phyloP scores from a whole-genome alignment of 169 alveolate genomes.

The Cardiosporidium cionae region DNA sequence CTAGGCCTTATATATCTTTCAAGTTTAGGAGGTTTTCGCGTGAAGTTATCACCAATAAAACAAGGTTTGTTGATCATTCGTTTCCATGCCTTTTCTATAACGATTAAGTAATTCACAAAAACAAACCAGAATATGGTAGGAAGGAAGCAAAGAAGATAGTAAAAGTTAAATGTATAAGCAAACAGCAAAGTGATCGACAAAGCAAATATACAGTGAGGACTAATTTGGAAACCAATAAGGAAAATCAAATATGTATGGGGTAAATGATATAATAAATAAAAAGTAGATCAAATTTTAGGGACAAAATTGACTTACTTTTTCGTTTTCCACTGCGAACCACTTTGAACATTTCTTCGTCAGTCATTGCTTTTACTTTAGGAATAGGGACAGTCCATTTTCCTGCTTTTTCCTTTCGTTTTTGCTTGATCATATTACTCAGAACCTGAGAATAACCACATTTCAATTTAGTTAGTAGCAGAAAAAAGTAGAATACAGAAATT shows the following conservation, averaged over 20 bases:
- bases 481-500: background rate
- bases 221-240: background rate
- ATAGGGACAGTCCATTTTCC: slow-evolving; percentile 99
- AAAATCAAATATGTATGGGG: too few relatives aligned
- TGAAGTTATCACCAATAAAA: slow-evolving; percentile 94
- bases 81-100: slow-evolving; percentile 89
- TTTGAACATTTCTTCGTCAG: slow-evolving; percentile 77
- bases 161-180: too few relatives aligned
- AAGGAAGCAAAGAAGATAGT: background rate
- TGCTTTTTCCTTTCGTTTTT: slow-evolving; percentile 96
- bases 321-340: slow-evolving; percentile 45
- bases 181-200: background rate
- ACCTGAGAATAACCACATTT: too few relatives aligned
- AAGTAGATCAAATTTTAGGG: background rate
- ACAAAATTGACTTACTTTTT: slow-evolving; percentile 32
- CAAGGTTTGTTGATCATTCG: slow-evolving; percentile 95
- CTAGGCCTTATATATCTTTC: slow-evolving; percentile 96
- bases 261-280: background rate
- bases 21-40: slow-evolving; percentile 98
- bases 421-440: slow-evolving; percentile 94
- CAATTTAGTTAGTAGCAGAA: too few relatives aligned
- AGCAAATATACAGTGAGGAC: background rate
- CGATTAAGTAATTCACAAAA: background rate
- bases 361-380: slow-evolving; percentile 88
- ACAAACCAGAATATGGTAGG: background rate